Evolutionary conservation across 2,329 filamentous ascomycete genomes (phyloP), one percentile per base, ranked within the genome.

Genomic region (Coleophoma eucalyptorum): DNA sequence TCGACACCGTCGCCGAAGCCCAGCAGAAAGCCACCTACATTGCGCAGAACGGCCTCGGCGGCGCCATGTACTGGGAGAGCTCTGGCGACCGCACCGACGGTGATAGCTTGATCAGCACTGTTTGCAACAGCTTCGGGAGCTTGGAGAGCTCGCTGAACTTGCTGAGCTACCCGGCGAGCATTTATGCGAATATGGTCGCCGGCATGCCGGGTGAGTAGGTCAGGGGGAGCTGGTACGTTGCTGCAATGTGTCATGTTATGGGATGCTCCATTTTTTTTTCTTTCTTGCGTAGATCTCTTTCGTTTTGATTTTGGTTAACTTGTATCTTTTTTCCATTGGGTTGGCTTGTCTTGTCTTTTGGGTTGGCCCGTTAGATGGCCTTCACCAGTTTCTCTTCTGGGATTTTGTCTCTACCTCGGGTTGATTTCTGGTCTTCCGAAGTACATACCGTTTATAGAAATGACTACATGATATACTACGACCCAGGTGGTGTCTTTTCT

Each of bases 61-160:
- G 89, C 20, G 83, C 80, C 31, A 93, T 94, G 88, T 95, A 89
- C 79, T 95, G 89, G 89, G 89, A 94, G 66, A 83, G 80, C 15
- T 89, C 83, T 54, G 83, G 77, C 7, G 90, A 95, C 65, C 78
- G 78, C 60, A 74, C 62, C 4, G 81, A 77, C 16, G 68, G 67
- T 11, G 75, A 77, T 3, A 88, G 83, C 57, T 70, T 94, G 59
- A 84, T 88, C 50, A 62, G 66, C 34, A 76, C 76, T 4, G 64
- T 67, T 46, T 72, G 70, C 37, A 64, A 64, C 5, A 66, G 61
- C 3, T 67, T 76, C 13, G 69, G 70, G 4, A 59, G 67, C 2
- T 62, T 81, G 5, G 76, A 81, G 44, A 65, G 65, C 18, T 70
- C 64, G 5, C 60, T 72, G 54, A 84, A 84, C 60, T 63, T 70